phyloP scores from a whole-genome alignment of 192 early-diverging fungal species.

The Funneliformis geosporum region DNA sequence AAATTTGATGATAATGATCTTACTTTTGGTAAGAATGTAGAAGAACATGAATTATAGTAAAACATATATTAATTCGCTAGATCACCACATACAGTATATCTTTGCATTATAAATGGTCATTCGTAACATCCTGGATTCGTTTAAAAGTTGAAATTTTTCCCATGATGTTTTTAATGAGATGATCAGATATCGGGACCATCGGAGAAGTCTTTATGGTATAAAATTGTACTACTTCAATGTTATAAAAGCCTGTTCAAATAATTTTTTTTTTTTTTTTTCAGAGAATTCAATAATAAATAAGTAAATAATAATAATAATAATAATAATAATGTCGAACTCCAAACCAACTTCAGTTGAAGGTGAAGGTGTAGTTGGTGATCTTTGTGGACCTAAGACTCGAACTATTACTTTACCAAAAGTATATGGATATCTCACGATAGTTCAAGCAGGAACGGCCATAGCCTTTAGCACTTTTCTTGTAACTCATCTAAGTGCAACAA shows the following conservation, averaged over 20 bases:
- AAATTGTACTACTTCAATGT: neutral
- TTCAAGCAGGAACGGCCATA: slow-evolving; percentile 37
- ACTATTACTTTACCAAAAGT: neutral
- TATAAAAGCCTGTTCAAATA: neutral
- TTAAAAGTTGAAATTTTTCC: too few relatives aligned
- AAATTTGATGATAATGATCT: too few relatives aligned
- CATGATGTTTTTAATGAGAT: too few relatives aligned
- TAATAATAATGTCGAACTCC: neutral
- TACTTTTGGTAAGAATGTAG: too few relatives aligned
- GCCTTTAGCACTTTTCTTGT: slow-evolving; percentile 39
- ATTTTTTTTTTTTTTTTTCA: neutral
- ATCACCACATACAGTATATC: too few relatives aligned
- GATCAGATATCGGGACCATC: too few relatives aligned
- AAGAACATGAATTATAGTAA: too few relatives aligned
- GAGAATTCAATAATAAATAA: neutral
- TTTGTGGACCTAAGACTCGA: neutral
- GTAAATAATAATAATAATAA: too few relatives aligned
- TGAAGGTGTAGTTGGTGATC: neutral
- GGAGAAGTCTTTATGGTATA: too few relatives aligned
- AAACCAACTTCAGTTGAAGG: neutral
- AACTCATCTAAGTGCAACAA: slow-evolving; percentile 39
- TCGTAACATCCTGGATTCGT: too few relatives aligned
- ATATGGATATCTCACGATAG: slow-evolving; percentile 15
- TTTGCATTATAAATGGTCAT: too few relatives aligned
- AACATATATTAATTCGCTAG: too few relatives aligned